Evolutionary conservation across 1,284 basidiomycete genomes (phyloP), one percentile per base, ranked within the genome.

Genomic region (Fomitopsis schrenkii): DNA sequence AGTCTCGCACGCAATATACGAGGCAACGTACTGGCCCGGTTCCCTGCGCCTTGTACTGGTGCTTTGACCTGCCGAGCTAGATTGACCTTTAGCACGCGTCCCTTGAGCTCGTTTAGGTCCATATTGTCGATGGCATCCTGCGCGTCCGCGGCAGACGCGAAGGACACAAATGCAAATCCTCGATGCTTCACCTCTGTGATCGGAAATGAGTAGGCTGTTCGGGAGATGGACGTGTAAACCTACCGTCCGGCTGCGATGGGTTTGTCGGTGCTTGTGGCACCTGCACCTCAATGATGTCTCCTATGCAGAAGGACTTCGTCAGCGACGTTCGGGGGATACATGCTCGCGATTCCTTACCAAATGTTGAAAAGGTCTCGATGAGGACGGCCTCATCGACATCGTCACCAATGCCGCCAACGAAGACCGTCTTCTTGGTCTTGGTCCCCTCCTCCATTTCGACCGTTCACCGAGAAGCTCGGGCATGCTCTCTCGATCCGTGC

Each of bases 101-200:
- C 90, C 26, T 79, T 78, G 38, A 93, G 75, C 71, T 93, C 91
- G 68, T 93, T 93, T 70, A 92, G 77, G 72, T 93, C 91, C 91
- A 93, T 93, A 74, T 93, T 93, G 78, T 93, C 91, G 64, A 93
- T 93, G 52, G 91, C 91, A 72, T 93, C 91, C 71, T 91, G 90
- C 10, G 91, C 91, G 73, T 93, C 91, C 30, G 81, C 82, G n/a
- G 88, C 69, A 2, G 90, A 89, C 7, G 83, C 76, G 69, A 83
- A 93, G 10, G 91, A 93, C 54, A 93, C 84, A 68, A 93, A 93
- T 2, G 86, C 91, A 73, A 91, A 93, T 17, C 91, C 91, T 57
- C 91, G 86, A 72, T 93, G 91, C 75, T 90, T 93, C 26, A 76
- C 74, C 63, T 88, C 90, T 90, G 67, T 57, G 40, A 58, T 58